Conservation (phyloP, 2,329 filamentous ascomycete species). For the Colletotrichum coccodes region DNA sequence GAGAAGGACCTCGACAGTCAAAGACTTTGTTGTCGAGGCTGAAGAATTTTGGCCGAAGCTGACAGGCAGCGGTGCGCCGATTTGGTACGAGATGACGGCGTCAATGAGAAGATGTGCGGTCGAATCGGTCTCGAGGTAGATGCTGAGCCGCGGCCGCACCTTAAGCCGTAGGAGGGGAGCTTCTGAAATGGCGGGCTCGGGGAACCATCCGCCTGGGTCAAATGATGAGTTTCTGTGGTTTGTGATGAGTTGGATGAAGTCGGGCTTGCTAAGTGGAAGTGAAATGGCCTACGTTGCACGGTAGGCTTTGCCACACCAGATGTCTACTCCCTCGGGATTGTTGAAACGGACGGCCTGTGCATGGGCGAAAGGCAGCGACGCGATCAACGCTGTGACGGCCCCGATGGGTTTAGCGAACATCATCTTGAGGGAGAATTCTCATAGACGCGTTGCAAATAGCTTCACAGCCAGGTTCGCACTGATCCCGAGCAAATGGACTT, state of each 20-base stretch:
- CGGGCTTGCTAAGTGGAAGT: background rate
- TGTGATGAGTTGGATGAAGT: background rate
- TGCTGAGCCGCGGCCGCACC: conserved; percentile 55
- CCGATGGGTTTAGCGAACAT: background rate
- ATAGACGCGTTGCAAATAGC: background rate
- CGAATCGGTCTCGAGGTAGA: conserved; percentile 55
- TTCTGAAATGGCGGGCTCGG: conserved; percentile 44
- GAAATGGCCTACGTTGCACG: conserved; percentile 12
- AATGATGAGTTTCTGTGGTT: conserved; percentile 48
- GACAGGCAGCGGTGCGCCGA: conserved; percentile 48
- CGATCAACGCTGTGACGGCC: background rate
- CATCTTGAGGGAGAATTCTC: background rate
- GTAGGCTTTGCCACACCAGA: conserved; percentile 31
- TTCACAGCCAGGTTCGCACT: background rate
- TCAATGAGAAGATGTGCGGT: conserved; percentile 55
- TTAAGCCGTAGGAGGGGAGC: conserved; percentile 53
- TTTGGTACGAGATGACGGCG: conserved; percentile 52
- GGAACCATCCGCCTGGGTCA: conserved; percentile 55
- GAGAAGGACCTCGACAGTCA: conserved; percentile 48
- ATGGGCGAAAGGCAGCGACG: background rate
- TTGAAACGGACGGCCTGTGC: conserved; percentile 27
- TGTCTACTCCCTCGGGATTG: conserved; percentile 25
- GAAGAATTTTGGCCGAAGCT: conserved; percentile 34
- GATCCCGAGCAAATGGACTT: background rate
- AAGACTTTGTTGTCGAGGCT: conserved; percentile 36